Evolutionary conservation across 2,329 filamentous ascomycete species (phyloP), one percentile per base, ranked within the genome.

Genomic region (Diaporthe longicolla): DNA sequence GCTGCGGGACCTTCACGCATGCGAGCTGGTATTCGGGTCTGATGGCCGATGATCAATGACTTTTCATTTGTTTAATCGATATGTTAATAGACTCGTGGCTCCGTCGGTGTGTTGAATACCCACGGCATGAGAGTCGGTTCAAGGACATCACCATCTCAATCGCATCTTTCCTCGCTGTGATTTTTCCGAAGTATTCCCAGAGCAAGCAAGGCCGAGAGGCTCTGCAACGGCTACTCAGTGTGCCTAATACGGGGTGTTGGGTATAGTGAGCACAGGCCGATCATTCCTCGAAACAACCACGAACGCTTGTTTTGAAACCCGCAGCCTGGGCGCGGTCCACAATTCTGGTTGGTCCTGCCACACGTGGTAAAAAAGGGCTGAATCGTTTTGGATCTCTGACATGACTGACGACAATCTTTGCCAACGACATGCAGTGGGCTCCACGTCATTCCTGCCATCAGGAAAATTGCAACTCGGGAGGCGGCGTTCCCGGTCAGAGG

Each of bases 291-390:
- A 66, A 66, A 66, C 61, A 35, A 37, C 61, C 13, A 24, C 61
- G 43, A 50, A 66, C 61, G 43, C 61, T 66, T 37, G 61, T 66
- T 24, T 66, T 66, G 61, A 66, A 66, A 66, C 61, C 9, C 11
- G 5, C 10, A 35, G 61, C 8, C 45, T 50, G 29, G 61, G 43
- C 61, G 17, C 26, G 15, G 21, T 32, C 61, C 61, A 52, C 61
- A 35, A 50, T 52, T 66, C 13, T 66, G 61, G 61, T 52, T 66
- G 61, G 61, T 37, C 26, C 19, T 45, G 19, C 61, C 43, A 65
- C 43, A 35, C 43, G 43, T 13, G 21, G 29, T 5, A 10, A 24
- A 52, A 50, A 4, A 35, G 26, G 61, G 43, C 61, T 50, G 61
- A 66, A 50, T 37, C 6, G 61, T 66, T 66, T 66, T 50, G 26